phyloP scores from a whole-genome alignment of 768 basidiomycete genomes.

The Daedaleopsis nitida region DNA sequence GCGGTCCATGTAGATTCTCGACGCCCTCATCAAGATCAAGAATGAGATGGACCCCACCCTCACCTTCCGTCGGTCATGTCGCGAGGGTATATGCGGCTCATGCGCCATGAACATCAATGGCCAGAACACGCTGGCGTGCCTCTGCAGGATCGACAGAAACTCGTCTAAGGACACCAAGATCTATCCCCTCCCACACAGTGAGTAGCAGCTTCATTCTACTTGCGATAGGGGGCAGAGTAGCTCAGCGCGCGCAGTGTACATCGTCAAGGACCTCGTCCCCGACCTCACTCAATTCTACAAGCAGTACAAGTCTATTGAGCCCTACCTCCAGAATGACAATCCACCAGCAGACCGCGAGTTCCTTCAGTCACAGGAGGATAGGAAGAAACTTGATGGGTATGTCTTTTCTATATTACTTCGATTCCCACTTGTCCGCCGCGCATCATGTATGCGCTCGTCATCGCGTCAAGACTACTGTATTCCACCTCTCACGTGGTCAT shows the following conservation, averaged over 20 bases:
- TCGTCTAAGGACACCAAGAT: slow-evolving; percentile 78
- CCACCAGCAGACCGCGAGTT: slow-evolving; percentile 83
- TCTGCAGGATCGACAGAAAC: slow-evolving; percentile 90
- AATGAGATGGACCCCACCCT: slow-evolving; percentile 97
- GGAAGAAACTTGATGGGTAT: slow-evolving; percentile 82
- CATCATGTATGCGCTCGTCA: slow-evolving; percentile 26
- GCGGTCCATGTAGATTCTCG: slow-evolving; percentile 58
- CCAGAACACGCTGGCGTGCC: slow-evolving; percentile 95
- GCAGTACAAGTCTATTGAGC: slow-evolving; percentile 99
- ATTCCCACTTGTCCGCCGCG: background rate
- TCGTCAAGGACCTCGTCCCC: slow-evolving; percentile 98
- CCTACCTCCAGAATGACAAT: slow-evolving; percentile 93
- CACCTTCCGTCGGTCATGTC: slow-evolving; percentile 91
- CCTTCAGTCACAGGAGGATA: slow-evolving; percentile 88
- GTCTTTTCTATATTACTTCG: background rate
- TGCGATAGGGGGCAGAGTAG: background rate
- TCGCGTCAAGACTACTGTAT: background rate
- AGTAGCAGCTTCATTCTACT: slow-evolving; percentile 35
- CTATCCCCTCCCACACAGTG: slow-evolving; percentile 97
- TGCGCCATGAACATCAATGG: slow-evolving; percentile 99
- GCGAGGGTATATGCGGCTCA: slow-evolving; percentile 96
- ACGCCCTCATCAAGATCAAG: slow-evolving; percentile 98
- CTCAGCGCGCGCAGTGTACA: slow-evolving; percentile 71
- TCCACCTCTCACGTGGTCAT: background rate
- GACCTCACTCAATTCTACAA: slow-evolving; percentile 94